Base-by-base conservation (phyloP, 495 filamentous ascomycete species). In the Trichodelitschia bisporula region DNA sequence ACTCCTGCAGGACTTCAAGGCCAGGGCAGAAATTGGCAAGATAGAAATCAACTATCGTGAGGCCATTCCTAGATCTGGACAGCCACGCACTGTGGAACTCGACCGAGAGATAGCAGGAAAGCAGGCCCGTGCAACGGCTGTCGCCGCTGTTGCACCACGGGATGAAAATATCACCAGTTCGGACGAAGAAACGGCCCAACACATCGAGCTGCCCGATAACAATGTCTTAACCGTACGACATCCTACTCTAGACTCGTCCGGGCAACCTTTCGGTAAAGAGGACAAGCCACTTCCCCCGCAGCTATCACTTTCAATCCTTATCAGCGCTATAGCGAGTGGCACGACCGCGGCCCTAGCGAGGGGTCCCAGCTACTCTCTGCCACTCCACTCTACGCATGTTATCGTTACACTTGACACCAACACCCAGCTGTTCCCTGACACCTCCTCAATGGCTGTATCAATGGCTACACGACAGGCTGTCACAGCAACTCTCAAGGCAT, bases 1-100 rank as follows among this genome's bases (percentile, higher is more conserved):
- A 14, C 66, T 99, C 4, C 62, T 84, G 31, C 72, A 73, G 20
- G 78, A 93, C 38, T 70, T 92, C 49, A 91, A 84, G 44, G 79
- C 61, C 38, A 95, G 72, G 43, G 82, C 80, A 4, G 53, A 70
- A 9, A 90, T 86, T 66, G 83, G 89, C n/a, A 66, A 67, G 23
- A 91, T 95, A 33, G 73, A 92, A 38, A 91, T 99, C 39, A 78
- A 83, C 31, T 99, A 95, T 48, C 69, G 86, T 18, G 89, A 99
- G 47, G 68, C 67, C 28, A 48, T 76, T 3, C 57, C 72, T 0
- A 48, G 54, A 4, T 35, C 56, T 0, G 70, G 69, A 4, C 28
- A 36, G 0, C 47, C 59, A 0, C 57, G 68, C 26, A 69, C 58
- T 17, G 59, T 61, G 31, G 47, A 69, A 10, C 84, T 78, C 43